Conservation (phyloP, 495 filamentous ascomycete species). For the Penicillium crystallinum region DNA sequence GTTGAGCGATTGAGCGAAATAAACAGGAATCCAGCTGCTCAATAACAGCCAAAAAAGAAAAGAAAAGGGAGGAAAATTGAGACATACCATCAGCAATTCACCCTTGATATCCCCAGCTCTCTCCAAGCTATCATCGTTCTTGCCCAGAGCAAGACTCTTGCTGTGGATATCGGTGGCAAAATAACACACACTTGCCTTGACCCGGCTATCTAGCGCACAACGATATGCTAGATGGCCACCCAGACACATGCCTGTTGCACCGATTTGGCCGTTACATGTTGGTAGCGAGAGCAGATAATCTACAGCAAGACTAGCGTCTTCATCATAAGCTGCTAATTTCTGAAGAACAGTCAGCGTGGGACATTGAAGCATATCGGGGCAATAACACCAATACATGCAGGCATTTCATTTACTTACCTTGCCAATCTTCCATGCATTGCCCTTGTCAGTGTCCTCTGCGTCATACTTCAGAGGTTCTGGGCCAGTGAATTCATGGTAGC, state of each 20-base stretch:
- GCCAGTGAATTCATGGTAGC: conserved; percentile 89
- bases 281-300: conserved; percentile 65
- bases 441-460: conserved; percentile 78
- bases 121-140: conserved; percentile 61
- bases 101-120: conserved; percentile 69
- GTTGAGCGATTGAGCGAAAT: neutral
- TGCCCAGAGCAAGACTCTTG: conserved; percentile 64
- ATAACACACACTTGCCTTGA: conserved; percentile 76
- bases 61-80: neutral
- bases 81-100: conserved; percentile 62
- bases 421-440: conserved; percentile 78
- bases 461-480: conserved; percentile 84
- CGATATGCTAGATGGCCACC: conserved; percentile 87
- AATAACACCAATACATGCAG: neutral
- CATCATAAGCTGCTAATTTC: conserved; percentile 85
- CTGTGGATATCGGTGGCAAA: conserved; percentile 91
- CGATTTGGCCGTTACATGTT: conserved; percentile 82
- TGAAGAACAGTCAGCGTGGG: conserved; percentile 23
- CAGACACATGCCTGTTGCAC: conserved; percentile 91
- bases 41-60: no score
- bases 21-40: neutral
- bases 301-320: conserved; percentile 71
- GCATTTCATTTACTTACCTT: conserved; percentile 50
- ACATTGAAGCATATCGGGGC: neutral
- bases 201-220: conserved; percentile 70